Evolutionary conservation across 2,329 filamentous ascomycete species (phyloP).

Genomic region (Pochonia chlamydosporia): DNA sequence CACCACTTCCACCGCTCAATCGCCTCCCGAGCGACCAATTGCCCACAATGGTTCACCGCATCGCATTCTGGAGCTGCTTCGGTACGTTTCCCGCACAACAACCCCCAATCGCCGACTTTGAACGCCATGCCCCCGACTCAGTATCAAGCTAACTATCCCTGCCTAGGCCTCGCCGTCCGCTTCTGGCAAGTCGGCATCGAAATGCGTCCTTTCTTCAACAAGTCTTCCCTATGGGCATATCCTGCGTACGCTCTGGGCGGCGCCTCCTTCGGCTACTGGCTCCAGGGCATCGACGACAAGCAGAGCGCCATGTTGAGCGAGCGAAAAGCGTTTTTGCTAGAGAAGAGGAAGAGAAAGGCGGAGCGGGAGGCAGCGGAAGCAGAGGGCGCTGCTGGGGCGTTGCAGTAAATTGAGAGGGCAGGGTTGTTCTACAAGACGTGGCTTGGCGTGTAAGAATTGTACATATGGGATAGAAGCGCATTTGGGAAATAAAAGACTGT

Average conservation of each 20-base stretch:
- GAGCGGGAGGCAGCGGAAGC: constrained; percentile 26
- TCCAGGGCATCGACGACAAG: constrained; percentile 80
- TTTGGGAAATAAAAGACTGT: background rate
- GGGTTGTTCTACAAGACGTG: background rate
- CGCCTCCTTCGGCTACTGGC: constrained; percentile 94
- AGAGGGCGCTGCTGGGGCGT: background rate
- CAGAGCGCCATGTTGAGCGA: constrained; percentile 73
- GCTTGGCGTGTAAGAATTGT: background rate
- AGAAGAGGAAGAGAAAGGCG: constrained; percentile 74
- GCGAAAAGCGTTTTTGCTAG: constrained; percentile 73
- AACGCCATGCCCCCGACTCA: background rate
- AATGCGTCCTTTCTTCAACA: constrained; percentile 91
- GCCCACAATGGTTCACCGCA: constrained; percentile 52
- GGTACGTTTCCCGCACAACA: constrained; percentile 51
- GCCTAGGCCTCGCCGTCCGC: constrained; percentile 77
- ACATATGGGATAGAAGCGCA: background rate
- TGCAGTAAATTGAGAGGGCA: constrained; percentile 1
- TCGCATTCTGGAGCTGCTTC: constrained; percentile 86
- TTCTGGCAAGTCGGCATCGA: constrained; percentile 98
- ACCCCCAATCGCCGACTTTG: background rate
- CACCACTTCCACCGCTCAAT: background rate
- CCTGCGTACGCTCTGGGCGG: constrained; percentile 81
- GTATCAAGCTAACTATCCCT: background rate
- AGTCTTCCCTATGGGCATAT: constrained; percentile 81
- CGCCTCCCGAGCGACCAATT: constrained; percentile 16